These are phyloP conservation scores for Chrysophaeum taylorii DNA, from an alignment of 352 stramenopile species.

Conservation along the genomic window DNA sequence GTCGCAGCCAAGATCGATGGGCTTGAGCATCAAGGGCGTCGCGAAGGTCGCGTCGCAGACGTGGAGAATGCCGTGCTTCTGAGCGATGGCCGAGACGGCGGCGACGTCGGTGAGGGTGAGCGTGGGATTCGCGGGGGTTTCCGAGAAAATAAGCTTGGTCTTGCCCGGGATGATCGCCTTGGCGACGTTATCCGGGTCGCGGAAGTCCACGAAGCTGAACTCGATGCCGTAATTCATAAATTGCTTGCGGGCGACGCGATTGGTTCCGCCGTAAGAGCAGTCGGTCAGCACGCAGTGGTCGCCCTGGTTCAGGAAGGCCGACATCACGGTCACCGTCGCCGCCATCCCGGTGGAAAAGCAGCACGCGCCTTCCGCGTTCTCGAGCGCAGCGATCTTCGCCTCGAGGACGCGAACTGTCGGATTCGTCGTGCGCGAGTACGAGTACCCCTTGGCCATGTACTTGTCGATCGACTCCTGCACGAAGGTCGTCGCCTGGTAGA, in stretches of 20 bases:
- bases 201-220: slow-evolving; percentile 85
- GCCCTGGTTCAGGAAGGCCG: slow-evolving; percentile 67
- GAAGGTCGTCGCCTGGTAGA: slow-evolving; percentile 81
- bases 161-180: slow-evolving; percentile 63
- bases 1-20: slow-evolving; percentile 74
- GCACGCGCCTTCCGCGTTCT: slow-evolving; percentile 73
- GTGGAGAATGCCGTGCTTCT: slow-evolving; percentile 69
- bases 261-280: slow-evolving; percentile 85
- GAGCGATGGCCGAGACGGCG: slow-evolving; percentile 70
- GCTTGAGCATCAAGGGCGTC: slow-evolving; percentile 77
- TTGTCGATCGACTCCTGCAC: slow-evolving; percentile 56
- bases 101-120: slow-evolving; percentile 86
- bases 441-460: slow-evolving; percentile 83
- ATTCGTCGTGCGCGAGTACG: slow-evolving; percentile 86
- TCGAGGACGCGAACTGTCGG: slow-evolving; percentile 80
- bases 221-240: slow-evolving; percentile 78
- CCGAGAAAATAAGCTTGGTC: slow-evolving; percentile 83
- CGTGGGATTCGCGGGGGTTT: slow-evolving; percentile 82
- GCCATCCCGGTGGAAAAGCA: slow-evolving; percentile 80
- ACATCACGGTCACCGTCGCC: slow-evolving; percentile 56
- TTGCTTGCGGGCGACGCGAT: slow-evolving; percentile 81
- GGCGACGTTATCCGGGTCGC: slow-evolving; percentile 63
- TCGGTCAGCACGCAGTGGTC: slow-evolving; percentile 88
- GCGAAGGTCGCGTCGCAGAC: slow-evolving; percentile 87
- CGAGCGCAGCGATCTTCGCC: slow-evolving; percentile 74